Base-by-base conservation (phyloP, 768 basidiomycete genomes). In the Mycena polygramma region DNA sequence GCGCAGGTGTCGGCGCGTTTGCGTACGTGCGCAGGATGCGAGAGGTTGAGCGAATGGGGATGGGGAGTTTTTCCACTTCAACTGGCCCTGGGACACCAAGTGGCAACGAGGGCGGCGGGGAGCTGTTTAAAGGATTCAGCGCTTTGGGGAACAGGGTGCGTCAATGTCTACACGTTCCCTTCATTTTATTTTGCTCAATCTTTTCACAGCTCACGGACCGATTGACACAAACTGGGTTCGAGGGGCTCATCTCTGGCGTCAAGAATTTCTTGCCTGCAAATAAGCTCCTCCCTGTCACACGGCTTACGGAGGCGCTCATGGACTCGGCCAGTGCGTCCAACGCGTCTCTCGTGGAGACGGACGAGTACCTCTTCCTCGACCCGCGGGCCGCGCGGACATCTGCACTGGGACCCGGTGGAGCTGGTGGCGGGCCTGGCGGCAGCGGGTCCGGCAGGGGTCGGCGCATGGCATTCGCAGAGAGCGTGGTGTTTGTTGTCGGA, bases 261-360 rank as follows among this genome's bases (percentile, higher is more conserved):
- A 98, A 97, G 80, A 98, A 98, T 82, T 96, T 99, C 85, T 82
- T 99, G 20, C 98, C 98, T 0, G 92, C 95, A 3, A 95, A 96
- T 78, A 97, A 99, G 81, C 88, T 98, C 46, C 88, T 98, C 57
- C 92, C 95, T 14, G 90, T 97, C 54, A 98, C 98, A 0, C 91
- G 98, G 14, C 86, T 99, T 39, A 92, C 94, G 2, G 98, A 99
- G 77, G 97, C 98, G 24, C 85, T 99, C 36, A 99, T 99, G 97
- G 98, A 99, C 78, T 97, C 98, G 0, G 92, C 96, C 0, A 87
- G 93, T 2, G 98, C 96, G 3, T 94, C 95, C 35, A 97, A 96
- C 68, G 94, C 97, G 78, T 98, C 98, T 7, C 81, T 99, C 41
- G 93, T 95, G 76, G 96, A 98, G 79, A 98, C 97, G 2, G 97